Evolutionary conservation across 768 basidiomycete species (phyloP).

Genomic region (Naganishia onofrii): DNA sequence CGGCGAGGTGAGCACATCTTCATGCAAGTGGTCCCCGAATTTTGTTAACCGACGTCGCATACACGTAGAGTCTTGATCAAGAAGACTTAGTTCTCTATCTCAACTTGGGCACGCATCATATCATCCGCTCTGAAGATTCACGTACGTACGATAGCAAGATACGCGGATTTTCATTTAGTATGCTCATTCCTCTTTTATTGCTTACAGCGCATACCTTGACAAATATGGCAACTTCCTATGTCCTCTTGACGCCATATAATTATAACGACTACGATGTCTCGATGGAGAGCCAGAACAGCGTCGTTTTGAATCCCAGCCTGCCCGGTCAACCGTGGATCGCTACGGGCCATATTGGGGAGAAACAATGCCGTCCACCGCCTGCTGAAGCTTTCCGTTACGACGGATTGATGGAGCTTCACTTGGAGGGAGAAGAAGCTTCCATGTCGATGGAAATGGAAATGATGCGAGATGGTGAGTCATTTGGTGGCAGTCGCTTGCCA

Average conservation of each 20-base stretch:
- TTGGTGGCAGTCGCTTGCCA: neutral
- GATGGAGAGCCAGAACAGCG: conserved; percentile 54
- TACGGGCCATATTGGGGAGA: conserved; percentile 6
- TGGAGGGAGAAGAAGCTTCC: conserved; percentile 20
- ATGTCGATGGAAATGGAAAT: neutral
- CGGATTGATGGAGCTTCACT: conserved; percentile 4
- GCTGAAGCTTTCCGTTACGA: conserved; percentile 2
- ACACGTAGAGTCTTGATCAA: conserved; percentile 53
- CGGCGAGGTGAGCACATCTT: neutral
- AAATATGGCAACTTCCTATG: conserved; percentile 47
- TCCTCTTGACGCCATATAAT: conserved; percentile 64
- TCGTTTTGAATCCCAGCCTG: conserved; percentile 17
- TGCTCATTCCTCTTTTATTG: neutral
- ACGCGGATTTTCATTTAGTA: conserved; percentile 53
- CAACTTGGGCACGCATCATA: conserved; percentile 67
- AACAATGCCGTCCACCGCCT: neutral
- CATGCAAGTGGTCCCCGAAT: too few relatives aligned
- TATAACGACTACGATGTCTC: conserved; percentile 66
- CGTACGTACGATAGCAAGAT: conserved; percentile 66
- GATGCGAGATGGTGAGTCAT: neutral
- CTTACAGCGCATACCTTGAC: conserved; percentile 33
- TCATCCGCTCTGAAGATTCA: conserved; percentile 66
- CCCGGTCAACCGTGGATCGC: conserved; percentile 24
- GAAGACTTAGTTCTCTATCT: conserved; percentile 68
- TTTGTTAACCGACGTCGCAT: too few relatives aligned